phyloP scores from a whole-genome alignment of 768 basidiomycete species.

The Omphalotus guepiniiformis region DNA sequence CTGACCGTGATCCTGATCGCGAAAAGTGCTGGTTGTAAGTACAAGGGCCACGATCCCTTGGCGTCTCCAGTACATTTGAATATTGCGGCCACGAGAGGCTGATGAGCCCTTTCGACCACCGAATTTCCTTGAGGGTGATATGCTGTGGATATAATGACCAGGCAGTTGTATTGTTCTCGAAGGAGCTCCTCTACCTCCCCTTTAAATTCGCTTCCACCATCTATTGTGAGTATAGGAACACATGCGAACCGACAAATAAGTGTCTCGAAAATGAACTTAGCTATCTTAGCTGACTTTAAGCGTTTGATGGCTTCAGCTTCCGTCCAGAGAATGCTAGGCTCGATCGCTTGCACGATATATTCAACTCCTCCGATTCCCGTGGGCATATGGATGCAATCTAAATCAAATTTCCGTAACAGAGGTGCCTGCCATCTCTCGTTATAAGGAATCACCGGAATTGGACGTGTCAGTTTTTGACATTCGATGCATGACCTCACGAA shows the following conservation, averaged over 20 bases:
- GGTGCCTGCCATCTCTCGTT: constrained; percentile 14
- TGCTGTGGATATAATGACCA: constrained; percentile 21
- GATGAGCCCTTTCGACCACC: constrained; percentile 24
- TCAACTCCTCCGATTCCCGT: constrained; percentile 16
- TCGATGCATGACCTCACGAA: too few relatives aligned
- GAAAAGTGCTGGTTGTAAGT: constrained; percentile 19
- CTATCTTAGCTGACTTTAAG: constrained; percentile 13
- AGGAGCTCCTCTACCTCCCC: constrained; percentile 18
- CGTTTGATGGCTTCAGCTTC: constrained; percentile 15
- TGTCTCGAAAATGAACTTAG: constrained; percentile 28
- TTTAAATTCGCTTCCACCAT: constrained; percentile 27
- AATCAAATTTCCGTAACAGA: constrained; percentile 20
- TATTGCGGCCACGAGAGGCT: constrained; percentile 17
- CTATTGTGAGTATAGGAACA: constrained; percentile 18
- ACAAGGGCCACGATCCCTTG: constrained; percentile 22
- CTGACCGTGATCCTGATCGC: constrained; percentile 22
- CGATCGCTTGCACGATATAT: constrained; percentile 23
- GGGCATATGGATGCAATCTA: constrained; percentile 29
- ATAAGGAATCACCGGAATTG: constrained; percentile 17
- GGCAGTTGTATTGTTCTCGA: constrained; percentile 18
- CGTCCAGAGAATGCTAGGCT: constrained; percentile 18
- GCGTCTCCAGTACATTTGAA: constrained; percentile 16
- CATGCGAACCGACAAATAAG: constrained; percentile 22
- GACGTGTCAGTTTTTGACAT: too few relatives aligned
- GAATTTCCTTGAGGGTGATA: constrained; percentile 28